Evolutionary conservation across 2,329 filamentous ascomycete species (phyloP), one percentile per base, ranked within the genome.

Genomic region (Aspergillus sp.): DNA sequence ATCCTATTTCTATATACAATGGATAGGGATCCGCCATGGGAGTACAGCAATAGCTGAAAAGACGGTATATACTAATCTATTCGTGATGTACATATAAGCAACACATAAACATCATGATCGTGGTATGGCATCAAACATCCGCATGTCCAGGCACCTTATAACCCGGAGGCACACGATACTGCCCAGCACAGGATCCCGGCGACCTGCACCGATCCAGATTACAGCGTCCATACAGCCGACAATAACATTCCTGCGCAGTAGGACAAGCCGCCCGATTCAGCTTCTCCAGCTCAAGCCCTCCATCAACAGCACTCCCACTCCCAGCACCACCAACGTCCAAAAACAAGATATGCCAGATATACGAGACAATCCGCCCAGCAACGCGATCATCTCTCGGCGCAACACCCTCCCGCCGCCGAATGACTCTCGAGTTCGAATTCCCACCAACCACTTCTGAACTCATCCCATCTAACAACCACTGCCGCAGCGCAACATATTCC

Each of bases 401-500:
- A 19, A 70, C 68, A 15, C 66, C 64, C 9, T 31, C 27, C 4
- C 50, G 56, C n/a, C 58, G 59, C 23, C 55, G 44, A 6, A 43
- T 9, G 3, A 35, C 19, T 19, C 49, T 41, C 6, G 47, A 43
- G 15, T 43, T 39, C 15, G 27, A 31, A 9, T 31, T 31, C 27
- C 27, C 9, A 31, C 27, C 27, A 8, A 4, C 21, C 21, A 31
- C 27, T 4, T 8, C 27, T 31, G 27, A 31, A 31, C 27, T 31
- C 27, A 31, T 31, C 17, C 68, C 70, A 65, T 81, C 79, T 7
- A 81, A 68, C 35, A 85, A 68, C 83, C 83, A 85, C 60, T 83
- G 78, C 39, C 82, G 73, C 52, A 84, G 69, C 23, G 80, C 81
- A 14, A 80, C 64, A 63, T 84, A 84, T 62, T 84, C 80, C 11